Percentiles rank a stretch among this genome's conserved stretches.
Conservation (phyloP, 2,329 filamentous ascomycete species). For the Teratosphaeria gauchensis region DNA sequence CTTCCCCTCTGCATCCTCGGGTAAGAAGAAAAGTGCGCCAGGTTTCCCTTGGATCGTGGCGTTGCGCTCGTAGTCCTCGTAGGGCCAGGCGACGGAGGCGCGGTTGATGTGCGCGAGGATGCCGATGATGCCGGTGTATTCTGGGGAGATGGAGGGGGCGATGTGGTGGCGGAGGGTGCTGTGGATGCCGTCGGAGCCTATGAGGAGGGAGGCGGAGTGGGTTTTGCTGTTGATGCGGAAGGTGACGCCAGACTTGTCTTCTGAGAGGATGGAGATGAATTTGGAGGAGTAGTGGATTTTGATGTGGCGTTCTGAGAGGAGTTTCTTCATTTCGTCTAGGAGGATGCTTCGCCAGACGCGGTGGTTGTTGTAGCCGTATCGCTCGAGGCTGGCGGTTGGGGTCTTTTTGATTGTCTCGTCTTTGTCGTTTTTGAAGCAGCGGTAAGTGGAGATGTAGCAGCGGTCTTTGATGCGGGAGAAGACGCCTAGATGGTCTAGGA, state of each 20-base stretch:
- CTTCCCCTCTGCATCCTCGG: slow-evolving; percentile 26
- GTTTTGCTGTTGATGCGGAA: slow-evolving; percentile 12
- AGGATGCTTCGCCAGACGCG: slow-evolving; percentile 44
- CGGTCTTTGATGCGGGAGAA: slow-evolving; percentile 37
- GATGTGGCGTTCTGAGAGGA: slow-evolving; percentile 34
- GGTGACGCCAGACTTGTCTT: slow-evolving; percentile 2
- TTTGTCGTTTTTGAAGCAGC: slow-evolving; percentile 36
- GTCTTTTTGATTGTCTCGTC: slow-evolving; percentile 13
- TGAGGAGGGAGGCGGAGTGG: slow-evolving; percentile 11
- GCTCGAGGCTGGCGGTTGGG: slow-evolving; percentile 21
- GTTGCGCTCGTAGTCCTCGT: slow-evolving; percentile 19
- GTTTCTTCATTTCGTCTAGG: slow-evolving; percentile 38
- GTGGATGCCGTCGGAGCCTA: slow-evolving; percentile 20
- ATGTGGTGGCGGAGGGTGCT: slow-evolving; percentile 27
- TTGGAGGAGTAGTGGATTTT: slow-evolving; percentile 39
- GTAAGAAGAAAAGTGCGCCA: slow-evolving; percentile 30
- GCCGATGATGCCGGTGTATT: slow-evolving; percentile 15
- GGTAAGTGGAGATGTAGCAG: slow-evolving; percentile 43
- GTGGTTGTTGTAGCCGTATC: slow-evolving; percentile 39
- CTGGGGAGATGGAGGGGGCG: slow-evolving; percentile 11
- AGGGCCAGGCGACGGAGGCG: slow-evolving; percentile 13
- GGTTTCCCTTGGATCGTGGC: slow-evolving; percentile 27
- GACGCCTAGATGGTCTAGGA: slow-evolving; percentile 43
- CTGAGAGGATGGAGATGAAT: slow-evolving; percentile 32
- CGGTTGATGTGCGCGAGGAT: slow-evolving; percentile 14